Evolutionary conservation across 2,329 filamentous ascomycete species (phyloP).

Genomic region (Stenocarpella maydis): DNA sequence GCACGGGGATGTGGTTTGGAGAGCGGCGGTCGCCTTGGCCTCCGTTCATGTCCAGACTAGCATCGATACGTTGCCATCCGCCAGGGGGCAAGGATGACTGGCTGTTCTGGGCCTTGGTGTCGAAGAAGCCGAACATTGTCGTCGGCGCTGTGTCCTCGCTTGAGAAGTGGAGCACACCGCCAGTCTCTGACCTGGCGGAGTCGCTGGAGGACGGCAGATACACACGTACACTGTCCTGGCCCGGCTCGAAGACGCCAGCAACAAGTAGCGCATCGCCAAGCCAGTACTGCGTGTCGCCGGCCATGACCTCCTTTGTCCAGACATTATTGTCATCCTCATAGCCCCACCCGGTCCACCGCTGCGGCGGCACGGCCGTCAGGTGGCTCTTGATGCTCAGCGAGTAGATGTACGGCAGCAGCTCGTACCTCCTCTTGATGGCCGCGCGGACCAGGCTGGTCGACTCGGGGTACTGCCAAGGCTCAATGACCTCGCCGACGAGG

Average conservation of each 20-base stretch:
- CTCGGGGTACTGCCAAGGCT: slow-evolving; percentile 80
- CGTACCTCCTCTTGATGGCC: slow-evolving; percentile 75
- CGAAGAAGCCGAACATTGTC: not conserved
- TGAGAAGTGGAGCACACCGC: not conserved
- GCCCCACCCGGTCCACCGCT: slow-evolving; percentile 78
- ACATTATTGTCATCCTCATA: slow-evolving; percentile 73
- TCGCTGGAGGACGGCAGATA: slow-evolving; percentile 59
- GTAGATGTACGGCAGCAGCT: slow-evolving; percentile 76
- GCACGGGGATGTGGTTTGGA: slow-evolving; percentile 1
- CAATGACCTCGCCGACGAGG: slow-evolving; percentile 74
- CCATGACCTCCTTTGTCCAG: slow-evolving; percentile 67
- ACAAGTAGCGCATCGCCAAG: slow-evolving; percentile 72
- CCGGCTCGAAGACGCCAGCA: slow-evolving; percentile 72
- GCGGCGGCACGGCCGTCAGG: slow-evolving; percentile 66
- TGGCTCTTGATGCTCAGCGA: slow-evolving; percentile 70
- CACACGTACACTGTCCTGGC: slow-evolving; percentile 59
- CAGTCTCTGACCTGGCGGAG: not conserved
- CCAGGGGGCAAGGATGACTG: not conserved
- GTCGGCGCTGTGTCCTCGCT: not conserved
- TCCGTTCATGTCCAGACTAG: not conserved
- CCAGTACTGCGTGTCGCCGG: slow-evolving; percentile 77
- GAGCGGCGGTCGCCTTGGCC: not conserved
- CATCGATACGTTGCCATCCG: not conserved
- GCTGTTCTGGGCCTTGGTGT: not conserved
- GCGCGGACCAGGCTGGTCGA: slow-evolving; percentile 69